phyloP scores from a whole-genome alignment of 1,139 yeast genomes.

The Pichia terricola region DNA sequence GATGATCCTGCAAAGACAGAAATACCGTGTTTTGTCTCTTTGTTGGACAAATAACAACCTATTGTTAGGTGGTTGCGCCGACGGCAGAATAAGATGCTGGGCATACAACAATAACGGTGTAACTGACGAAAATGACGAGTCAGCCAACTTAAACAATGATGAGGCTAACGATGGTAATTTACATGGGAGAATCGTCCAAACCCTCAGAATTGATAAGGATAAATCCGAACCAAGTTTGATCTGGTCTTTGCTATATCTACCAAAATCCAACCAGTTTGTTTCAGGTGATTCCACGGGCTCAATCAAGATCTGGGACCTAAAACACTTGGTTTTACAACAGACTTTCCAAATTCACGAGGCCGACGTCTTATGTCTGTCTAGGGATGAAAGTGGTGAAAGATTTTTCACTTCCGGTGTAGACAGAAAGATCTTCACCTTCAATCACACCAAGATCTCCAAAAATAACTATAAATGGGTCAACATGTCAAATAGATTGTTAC shows the following conservation, averaged over 20 bases:
- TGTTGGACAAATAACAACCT: conserved; percentile 60
- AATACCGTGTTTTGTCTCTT: conserved; percentile 68
- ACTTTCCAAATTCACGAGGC: conserved; percentile 83
- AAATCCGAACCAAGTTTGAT: conserved; percentile 53
- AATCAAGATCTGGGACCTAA: conserved; percentile 86
- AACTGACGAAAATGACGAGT: neutral
- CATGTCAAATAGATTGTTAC: conserved; percentile 67
- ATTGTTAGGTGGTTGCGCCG: conserved; percentile 90
- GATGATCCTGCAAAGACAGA: conserved; percentile 73
- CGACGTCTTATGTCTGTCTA: conserved; percentile 69
- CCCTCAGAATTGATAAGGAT: conserved; percentile 48
- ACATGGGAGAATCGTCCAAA: conserved; percentile 24
- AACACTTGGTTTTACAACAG: conserved; percentile 66
- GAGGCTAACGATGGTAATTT: conserved; percentile 10
- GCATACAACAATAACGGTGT: conserved; percentile 20
- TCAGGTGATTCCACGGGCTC: conserved; percentile 96
- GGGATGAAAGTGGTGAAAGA: conserved; percentile 52
- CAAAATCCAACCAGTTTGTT: conserved; percentile 58
- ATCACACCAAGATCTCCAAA: conserved; percentile 27
- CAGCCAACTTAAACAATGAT: conserved; percentile 3
- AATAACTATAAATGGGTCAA: conserved; percentile 61
- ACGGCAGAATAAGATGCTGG: conserved; percentile 89
- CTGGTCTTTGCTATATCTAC: conserved; percentile 72
- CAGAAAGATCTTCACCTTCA: conserved; percentile 73
- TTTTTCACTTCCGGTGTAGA: conserved; percentile 92